Evolutionary conservation across 768 basidiomycete species (phyloP).

Genomic region (Hypholoma sublateritium): DNA sequence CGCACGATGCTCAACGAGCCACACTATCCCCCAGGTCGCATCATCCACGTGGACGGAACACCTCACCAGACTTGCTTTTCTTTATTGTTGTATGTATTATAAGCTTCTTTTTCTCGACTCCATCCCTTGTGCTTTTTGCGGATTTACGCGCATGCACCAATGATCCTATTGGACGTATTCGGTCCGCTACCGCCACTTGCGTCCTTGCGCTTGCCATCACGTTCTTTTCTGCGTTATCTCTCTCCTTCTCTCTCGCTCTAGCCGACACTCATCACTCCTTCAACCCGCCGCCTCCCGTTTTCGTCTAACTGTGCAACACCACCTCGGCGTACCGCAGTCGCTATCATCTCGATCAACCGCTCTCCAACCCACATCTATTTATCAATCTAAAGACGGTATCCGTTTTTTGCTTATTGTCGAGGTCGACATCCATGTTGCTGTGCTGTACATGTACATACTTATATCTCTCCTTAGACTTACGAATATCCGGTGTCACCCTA

Average conservation of each 20-base stretch:
- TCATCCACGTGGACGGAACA: not conserved
- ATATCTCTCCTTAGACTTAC: conserved; percentile 11
- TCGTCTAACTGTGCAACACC: no score
- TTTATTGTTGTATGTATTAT: conserved; percentile 27
- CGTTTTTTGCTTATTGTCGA: conserved; percentile 6
- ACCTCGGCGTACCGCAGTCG: not conserved
- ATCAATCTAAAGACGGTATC: not conserved
- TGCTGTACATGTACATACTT: conserved; percentile 19
- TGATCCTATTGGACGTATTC: not conserved
- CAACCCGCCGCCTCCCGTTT: no score
- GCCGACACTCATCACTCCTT: not conserved
- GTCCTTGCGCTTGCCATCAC: not conserved
- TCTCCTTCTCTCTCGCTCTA: not conserved
- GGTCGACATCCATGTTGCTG: conserved; percentile 9
- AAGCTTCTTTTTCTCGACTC: conserved; percentile 1
- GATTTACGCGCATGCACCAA: conserved; percentile 5
- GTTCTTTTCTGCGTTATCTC: not conserved
- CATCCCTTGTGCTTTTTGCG: not conserved
- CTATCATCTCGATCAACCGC: not conserved
- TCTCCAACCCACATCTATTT: not conserved
- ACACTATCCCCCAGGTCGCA: not conserved
- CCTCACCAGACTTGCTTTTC: conserved; percentile 4
- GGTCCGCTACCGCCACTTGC: not conserved
- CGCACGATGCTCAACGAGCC: not conserved
- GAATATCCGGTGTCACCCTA: conserved; percentile 25